phyloP scores from a whole-genome alignment of 2,329 filamentous ascomycete species.

The Fusarium piperis region DNA sequence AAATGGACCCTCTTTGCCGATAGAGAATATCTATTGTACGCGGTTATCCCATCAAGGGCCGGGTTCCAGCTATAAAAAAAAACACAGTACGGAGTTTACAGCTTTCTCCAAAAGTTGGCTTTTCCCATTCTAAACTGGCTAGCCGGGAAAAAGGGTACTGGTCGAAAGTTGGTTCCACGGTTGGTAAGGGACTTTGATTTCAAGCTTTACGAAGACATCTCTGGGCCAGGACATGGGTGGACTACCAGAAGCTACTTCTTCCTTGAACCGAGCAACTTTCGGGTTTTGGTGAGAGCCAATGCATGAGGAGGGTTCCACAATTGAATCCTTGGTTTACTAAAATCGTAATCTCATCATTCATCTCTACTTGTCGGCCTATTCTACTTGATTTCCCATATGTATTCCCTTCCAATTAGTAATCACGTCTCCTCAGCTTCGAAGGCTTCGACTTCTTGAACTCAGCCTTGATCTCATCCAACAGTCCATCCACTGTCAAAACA shows the following conservation, averaged over 20 bases:
- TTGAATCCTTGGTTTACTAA: too few species aligned
- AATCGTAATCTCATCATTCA: background rate
- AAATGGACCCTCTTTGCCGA: conserved; percentile 17
- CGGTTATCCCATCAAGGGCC: too few species aligned
- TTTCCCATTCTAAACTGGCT: conserved; percentile 17
- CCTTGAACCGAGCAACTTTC: background rate
- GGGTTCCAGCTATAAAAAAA: too few species aligned
- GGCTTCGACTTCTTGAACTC: conserved; percentile 32
- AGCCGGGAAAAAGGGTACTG: background rate
- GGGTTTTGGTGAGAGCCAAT: background rate
- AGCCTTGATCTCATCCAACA: conserved; percentile 47
- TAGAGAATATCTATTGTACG: too few species aligned
- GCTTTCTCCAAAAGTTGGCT: background rate
- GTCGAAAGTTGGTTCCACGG: background rate
- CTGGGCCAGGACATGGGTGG: background rate
- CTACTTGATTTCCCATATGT: background rate
- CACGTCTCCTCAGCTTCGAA: background rate
- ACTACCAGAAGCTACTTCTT: conserved; percentile 1
- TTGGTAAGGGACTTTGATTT: background rate
- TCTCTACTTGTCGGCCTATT: background rate
- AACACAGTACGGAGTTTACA: conserved; percentile 19
- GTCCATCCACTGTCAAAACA: conserved; percentile 52
- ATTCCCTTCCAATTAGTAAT: background rate
- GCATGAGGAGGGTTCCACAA: background rate
- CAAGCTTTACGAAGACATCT: background rate